Evolutionary conservation across 2,329 filamentous ascomycete genomes (phyloP).

Genomic region (Phaeosphaeriaceae sp.): DNA sequence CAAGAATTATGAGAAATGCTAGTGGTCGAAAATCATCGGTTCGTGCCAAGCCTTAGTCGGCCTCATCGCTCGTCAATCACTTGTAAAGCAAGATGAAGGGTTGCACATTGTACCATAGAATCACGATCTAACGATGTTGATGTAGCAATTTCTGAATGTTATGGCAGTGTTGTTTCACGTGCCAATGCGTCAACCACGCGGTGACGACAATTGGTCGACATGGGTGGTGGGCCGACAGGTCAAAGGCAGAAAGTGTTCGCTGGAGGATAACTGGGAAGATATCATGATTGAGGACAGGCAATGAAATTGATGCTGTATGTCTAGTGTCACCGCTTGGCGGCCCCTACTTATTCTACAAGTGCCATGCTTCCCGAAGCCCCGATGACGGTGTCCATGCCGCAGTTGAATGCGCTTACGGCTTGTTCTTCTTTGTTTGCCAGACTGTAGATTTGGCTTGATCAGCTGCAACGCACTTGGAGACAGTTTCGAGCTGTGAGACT

Average conservation of each 20-base stretch:
- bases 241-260: neutral
- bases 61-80: conserved; percentile 3
- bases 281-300: conserved; percentile 30
- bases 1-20: conserved; percentile 15
- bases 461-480: conserved; percentile 16
- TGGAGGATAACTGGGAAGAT: neutral
- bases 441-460: conserved; percentile 53
- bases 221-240: neutral
- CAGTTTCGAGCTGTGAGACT: conserved; percentile 36
- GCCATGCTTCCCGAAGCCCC: conserved; percentile 23
- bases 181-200: neutral
- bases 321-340: conserved; percentile 41
- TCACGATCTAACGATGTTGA: neutral
- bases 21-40: conserved; percentile 23
- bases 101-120: neutral
- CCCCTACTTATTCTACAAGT: conserved; percentile 44
- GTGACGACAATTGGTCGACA: neutral
- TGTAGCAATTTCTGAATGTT: neutral
- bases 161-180: neutral
- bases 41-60: conserved; percentile 6
- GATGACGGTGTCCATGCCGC: conserved; percentile 21
- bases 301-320: conserved; percentile 47
- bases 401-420: conserved; percentile 34
- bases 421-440: conserved; percentile 73
- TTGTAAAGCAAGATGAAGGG: neutral